These are phyloP conservation scores for Curvularia eragrostidis DNA, from an alignment of 2,329 filamentous ascomycete species.

Conservation along the genomic window DNA sequence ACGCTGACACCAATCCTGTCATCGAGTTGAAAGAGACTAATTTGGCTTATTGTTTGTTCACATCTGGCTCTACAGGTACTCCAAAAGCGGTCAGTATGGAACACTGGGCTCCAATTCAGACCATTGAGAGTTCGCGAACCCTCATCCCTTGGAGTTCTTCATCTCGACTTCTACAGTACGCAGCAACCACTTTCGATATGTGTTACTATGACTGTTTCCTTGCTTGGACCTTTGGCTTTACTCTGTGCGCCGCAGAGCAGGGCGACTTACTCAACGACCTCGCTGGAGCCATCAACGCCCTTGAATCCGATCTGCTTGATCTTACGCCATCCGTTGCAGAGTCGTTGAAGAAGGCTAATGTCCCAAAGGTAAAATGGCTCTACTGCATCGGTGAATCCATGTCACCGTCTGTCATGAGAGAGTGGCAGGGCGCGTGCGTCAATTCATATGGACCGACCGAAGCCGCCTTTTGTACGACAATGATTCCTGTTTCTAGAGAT, in stretches of 20 bases:
- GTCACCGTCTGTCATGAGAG: constrained; percentile 46
- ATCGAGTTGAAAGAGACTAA: constrained; percentile 36
- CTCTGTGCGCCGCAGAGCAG: constrained; percentile 52
- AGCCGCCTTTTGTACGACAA: constrained; percentile 56
- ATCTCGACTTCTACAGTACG: constrained; percentile 53
- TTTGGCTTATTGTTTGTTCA: constrained; percentile 54
- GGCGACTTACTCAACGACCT: constrained; percentile 50
- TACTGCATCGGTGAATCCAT: constrained; percentile 56
- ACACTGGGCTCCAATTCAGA: constrained; percentile 51
- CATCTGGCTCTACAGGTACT: constrained; percentile 53
- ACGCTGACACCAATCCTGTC: constrained; percentile 31
- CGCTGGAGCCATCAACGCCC: constrained; percentile 41
- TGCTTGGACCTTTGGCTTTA: constrained; percentile 54
- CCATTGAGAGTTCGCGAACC: constrained; percentile 48
- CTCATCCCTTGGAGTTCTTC: constrained; percentile 50
- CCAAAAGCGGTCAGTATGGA: constrained; percentile 55
- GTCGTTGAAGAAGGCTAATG: constrained; percentile 39
- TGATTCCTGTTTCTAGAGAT: constrained; percentile 41
- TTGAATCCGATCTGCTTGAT: constrained; percentile 50
- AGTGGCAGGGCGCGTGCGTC: constrained; percentile 51
- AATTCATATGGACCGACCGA: constrained; percentile 56
- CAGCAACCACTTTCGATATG: constrained; percentile 55
- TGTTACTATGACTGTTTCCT: constrained; percentile 58
- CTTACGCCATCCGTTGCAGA: constrained; percentile 54
- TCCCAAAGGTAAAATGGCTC: constrained; percentile 51